Percentiles rank a stretch among this genome's conserved stretches.
phyloP scores from a whole-genome alignment of 495 filamentous ascomycete genomes.

The Friedmanniomyces simplex region DNA sequence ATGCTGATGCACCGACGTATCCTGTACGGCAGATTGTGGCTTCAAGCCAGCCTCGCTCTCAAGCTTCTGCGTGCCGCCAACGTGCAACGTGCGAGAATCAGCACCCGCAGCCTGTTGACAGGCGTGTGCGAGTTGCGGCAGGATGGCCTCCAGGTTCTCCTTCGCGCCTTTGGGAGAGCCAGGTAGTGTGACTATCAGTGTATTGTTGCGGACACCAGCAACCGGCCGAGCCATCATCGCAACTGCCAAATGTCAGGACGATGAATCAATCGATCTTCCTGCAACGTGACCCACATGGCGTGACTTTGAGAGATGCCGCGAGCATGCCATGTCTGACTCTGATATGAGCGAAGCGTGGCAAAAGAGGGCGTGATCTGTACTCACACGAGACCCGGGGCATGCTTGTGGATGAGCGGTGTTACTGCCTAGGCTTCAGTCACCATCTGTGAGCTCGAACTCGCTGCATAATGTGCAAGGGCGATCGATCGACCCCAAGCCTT shows the following conservation, averaged over 20 bases:
- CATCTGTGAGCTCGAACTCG: not conserved
- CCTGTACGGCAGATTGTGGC: slow-evolving; percentile 1
- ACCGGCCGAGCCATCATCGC: slow-evolving; percentile 96
- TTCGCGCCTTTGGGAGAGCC: slow-evolving; percentile 94
- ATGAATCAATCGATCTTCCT: not conserved
- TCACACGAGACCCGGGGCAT: slow-evolving; percentile 80
- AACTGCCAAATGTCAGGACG: slow-evolving; percentile 42
- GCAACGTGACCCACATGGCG: slow-evolving; percentile 59
- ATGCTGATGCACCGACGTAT: slow-evolving; percentile 20
- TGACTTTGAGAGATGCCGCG: slow-evolving; percentile 69
- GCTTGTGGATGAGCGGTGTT: slow-evolving; percentile 66
- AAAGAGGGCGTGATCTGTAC: slow-evolving; percentile 23
- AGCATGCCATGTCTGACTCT: slow-evolving; percentile 76
- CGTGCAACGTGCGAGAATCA: slow-evolving; percentile 70
- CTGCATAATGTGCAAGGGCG: not conserved
- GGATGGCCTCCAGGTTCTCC: slow-evolving; percentile 86
- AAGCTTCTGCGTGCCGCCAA: slow-evolving; percentile 69
- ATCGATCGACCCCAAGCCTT: not conserved
- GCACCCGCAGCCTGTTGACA: slow-evolving; percentile 79
- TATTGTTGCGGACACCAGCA: slow-evolving; percentile 74
- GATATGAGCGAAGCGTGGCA: slow-evolving; percentile 24
- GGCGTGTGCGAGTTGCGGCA: slow-evolving; percentile 86
- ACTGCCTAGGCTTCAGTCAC: slow-evolving; percentile 52
- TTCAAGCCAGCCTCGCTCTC: slow-evolving; percentile 69
- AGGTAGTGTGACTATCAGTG: slow-evolving; percentile 81